A percentile compares a stretch with the other conserved stretches of the same genome.
Evolutionary conservation across 179 eudicot genomes (phyloP).

Genomic region (Drosera spatulata): DNA sequence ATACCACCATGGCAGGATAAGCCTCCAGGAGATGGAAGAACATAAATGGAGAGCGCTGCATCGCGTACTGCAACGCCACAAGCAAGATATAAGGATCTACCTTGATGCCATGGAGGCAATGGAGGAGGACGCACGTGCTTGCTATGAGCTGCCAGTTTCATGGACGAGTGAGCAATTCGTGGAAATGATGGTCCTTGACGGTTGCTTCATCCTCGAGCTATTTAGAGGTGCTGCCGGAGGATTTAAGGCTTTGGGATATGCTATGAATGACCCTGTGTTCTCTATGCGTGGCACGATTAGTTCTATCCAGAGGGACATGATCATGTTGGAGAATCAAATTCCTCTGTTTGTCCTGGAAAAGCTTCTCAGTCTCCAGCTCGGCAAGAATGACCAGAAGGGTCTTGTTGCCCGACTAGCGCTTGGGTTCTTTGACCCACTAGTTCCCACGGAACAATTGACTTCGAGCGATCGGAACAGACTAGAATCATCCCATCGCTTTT

Average conservation of each 20-base stretch:
- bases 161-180: constrained; percentile 51
- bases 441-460: constrained; percentile 67
- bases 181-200: constrained; percentile 76
- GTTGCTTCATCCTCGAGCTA: constrained; percentile 71
- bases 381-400: constrained; percentile 33
- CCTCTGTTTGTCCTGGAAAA: constrained; percentile 68
- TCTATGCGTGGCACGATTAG: constrained; percentile 78
- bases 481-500: constrained; percentile 25
- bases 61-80: constrained; percentile 37
- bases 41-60: constrained; percentile 79
- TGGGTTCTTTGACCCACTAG: constrained; percentile 70
- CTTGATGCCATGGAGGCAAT: constrained; percentile 43
- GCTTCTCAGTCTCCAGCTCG: constrained; percentile 37
- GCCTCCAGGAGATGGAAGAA: constrained; percentile 51
- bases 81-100: constrained; percentile 33
- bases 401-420: constrained; percentile 48
- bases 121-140: constrained; percentile 52
- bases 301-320: constrained; percentile 74
- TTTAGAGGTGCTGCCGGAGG: constrained; percentile 61
- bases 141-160: constrained; percentile 51
- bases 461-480: constrained; percentile 34
- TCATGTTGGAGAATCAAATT: constrained; percentile 84
- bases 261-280: constrained; percentile 64
- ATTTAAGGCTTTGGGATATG: constrained; percentile 52
- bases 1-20: constrained; percentile 50